Base-by-base conservation (phyloP, 208 protist genomes). In the Wallacemonas sp. region DNA sequence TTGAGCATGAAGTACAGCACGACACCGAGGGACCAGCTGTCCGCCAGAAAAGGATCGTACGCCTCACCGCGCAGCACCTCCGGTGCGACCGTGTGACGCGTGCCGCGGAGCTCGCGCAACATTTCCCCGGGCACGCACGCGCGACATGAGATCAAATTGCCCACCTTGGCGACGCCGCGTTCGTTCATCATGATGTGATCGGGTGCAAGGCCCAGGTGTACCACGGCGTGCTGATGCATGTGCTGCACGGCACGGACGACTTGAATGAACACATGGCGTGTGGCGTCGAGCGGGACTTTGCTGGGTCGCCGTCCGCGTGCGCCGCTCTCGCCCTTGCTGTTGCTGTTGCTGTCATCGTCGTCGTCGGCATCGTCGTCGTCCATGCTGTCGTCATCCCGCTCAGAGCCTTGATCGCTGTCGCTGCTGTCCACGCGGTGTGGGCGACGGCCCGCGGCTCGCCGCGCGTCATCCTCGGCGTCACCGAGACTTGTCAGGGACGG, bases 1-100 rank as follows among this genome's bases (percentile, higher is more conserved):
- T 93, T 86, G 10, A 96, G 76, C 87, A 96, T 91, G 57, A 94
- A 96, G 61, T 92, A 96, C 10, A 96, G 48, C 64, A 93, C 61
- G 26, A 96, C 84, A 12, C 91, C 91, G 36, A 93, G 77, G 1
- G 84, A 84, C 91, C 91, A 96, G 55, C 79, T 77, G 38, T 96
- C 91, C 7, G 83, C 79, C 46, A 89, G 70, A 57, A 87, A 92
- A 3, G 91, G 85, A 64, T 94, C 81, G 74, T 93, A 96, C 2
- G 73, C 61, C 48, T 72, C 77, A 0, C 76, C 75, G 28, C 81
- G 79, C 33, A 96, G 71, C 23, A 92, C 79, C 70, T 96, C 87
- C 22, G 91, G 91, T 1, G 91, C 86, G n/a, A 96, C 91, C 5
- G 87, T 94, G 70, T 92, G 87, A 26, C 75, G 77, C 23, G 91